These are phyloP conservation scores for Rhodosporidiobolus sp. DNA, from an alignment of 768 basidiomycete species.

Conservation along the genomic window DNA sequence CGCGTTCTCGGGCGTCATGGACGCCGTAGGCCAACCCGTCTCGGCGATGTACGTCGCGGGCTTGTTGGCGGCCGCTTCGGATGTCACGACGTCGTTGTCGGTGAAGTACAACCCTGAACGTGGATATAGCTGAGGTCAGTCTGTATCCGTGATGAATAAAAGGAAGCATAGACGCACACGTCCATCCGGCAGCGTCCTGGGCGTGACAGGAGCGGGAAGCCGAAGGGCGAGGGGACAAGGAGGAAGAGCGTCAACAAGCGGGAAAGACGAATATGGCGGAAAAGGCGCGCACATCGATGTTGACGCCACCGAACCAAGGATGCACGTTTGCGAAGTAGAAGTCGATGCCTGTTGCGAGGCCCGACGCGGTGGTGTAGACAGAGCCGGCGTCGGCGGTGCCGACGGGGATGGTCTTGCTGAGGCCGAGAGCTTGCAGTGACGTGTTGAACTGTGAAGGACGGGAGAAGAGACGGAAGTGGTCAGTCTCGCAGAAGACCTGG, in stretches of 20 bases:
- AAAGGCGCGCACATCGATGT: no score
- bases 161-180: conserved; percentile 46
- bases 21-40: conserved; percentile 58
- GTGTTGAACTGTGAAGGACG: conserved; percentile 47
- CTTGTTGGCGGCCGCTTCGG: conserved; percentile 61
- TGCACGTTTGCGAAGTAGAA: conserved; percentile 64
- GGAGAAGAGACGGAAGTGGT: background rate
- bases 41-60: conserved; percentile 89
- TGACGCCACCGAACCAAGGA: conserved; percentile 66
- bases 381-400: conserved; percentile 53
- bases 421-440: conserved; percentile 43
- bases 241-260: no score
- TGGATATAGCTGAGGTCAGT: background rate
- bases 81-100: conserved; percentile 51
- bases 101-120: conserved; percentile 65
- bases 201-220: no score
- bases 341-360: conserved; percentile 58
- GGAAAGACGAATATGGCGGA: no score
- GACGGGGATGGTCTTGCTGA: conserved; percentile 49
- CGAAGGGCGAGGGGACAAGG: no score
- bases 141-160: background rate
- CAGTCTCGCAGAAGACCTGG: background rate
- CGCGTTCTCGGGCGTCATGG: conserved; percentile 41
- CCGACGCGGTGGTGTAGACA: conserved; percentile 40
- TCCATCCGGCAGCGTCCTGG: conserved; percentile 79